These are phyloP conservation scores for Lachnellula hyalina DNA, from an alignment of 2,329 filamentous ascomycete genomes.

Conservation along the genomic window DNA sequence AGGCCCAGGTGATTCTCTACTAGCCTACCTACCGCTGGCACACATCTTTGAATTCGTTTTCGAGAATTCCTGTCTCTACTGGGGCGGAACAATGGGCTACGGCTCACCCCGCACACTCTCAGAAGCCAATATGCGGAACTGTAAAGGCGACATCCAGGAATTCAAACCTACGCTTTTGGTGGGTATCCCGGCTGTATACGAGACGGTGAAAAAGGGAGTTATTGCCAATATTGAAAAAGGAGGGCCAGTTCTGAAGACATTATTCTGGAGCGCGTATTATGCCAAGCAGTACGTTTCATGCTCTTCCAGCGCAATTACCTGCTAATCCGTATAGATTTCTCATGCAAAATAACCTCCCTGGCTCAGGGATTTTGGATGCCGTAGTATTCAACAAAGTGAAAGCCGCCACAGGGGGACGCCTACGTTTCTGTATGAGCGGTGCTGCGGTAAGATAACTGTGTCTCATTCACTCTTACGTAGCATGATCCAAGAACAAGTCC, in stretches of 20 bases:
- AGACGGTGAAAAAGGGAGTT: conserved; percentile 92
- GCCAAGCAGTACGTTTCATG: conserved; percentile 51
- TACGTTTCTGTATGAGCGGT: conserved; percentile 88
- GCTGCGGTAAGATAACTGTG: conserved; percentile 48
- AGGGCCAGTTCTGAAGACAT: conserved; percentile 58
- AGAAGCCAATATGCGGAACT: conserved; percentile 79
- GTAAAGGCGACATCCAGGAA: conserved; percentile 86
- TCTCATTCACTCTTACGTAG: too few relatives aligned
- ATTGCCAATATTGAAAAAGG: conserved; percentile 68
- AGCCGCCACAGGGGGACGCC: conserved; percentile 75
- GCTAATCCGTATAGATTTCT: conserved; percentile 41
- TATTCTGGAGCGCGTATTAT: conserved; percentile 66
- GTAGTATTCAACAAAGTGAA: conserved; percentile 88
- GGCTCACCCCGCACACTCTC: conserved; percentile 82
- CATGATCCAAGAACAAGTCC: too few relatives aligned
- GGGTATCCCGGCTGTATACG: conserved; percentile 92
- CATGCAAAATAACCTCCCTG: conserved; percentile 52
- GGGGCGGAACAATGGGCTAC: conserved; percentile 88
- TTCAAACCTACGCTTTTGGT: conserved; percentile 82
- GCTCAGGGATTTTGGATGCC: conserved; percentile 65
- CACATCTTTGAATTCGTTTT: conserved; percentile 95
- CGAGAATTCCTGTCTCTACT: conserved; percentile 80
- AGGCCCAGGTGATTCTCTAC: conserved; percentile 67
- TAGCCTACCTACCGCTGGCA: conserved; percentile 86
- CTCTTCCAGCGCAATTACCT: conserved; percentile 17